A percentile compares a stretch with the other conserved stretches of the same genome.
Conservation (phyloP, 129 eudicot genomes). For the Tagetes patula region DNA sequence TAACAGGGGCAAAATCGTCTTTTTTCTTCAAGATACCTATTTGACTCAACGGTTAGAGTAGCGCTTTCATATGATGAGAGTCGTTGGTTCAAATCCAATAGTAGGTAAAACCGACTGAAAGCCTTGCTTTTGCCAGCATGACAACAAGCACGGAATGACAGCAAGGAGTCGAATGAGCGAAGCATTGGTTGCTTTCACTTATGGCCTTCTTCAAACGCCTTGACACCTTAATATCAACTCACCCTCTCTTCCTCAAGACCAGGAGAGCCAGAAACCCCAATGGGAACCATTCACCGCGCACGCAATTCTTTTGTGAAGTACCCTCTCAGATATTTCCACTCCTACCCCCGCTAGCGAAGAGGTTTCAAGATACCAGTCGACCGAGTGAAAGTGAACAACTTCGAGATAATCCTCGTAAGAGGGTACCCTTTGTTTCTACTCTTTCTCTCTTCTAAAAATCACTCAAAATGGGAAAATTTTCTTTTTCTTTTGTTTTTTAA, state of each 20-base stretch:
- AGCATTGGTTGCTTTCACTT: neutral
- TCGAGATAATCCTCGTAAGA: no score
- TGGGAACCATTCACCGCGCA: conserved; percentile 23
- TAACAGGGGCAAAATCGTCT: no score
- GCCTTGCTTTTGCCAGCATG: neutral
- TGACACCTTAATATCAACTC: conserved; percentile 14
- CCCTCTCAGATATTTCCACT: conserved; percentile 27
- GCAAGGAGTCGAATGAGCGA: neutral
- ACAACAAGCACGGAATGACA: neutral
- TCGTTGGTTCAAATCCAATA: no score
- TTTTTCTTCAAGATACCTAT: no score
- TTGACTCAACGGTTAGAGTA: no score
- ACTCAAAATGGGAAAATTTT: no score
- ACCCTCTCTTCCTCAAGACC: conserved; percentile 22
- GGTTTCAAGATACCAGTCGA: conserved; percentile 16
- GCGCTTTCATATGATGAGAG: no score
- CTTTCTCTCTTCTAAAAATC: no score
- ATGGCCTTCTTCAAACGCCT: neutral
- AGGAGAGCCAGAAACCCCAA: conserved; percentile 22
- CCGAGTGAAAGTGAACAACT: neutral
- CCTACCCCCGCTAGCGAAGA: conserved; percentile 14
- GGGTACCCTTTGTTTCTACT: no score
- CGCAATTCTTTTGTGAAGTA: conserved; percentile 31
- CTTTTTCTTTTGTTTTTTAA: no score
- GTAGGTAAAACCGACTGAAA: neutral